phyloP scores from a whole-genome alignment of 176 grass and related monocot species.

The Oryza nivara region DNA sequence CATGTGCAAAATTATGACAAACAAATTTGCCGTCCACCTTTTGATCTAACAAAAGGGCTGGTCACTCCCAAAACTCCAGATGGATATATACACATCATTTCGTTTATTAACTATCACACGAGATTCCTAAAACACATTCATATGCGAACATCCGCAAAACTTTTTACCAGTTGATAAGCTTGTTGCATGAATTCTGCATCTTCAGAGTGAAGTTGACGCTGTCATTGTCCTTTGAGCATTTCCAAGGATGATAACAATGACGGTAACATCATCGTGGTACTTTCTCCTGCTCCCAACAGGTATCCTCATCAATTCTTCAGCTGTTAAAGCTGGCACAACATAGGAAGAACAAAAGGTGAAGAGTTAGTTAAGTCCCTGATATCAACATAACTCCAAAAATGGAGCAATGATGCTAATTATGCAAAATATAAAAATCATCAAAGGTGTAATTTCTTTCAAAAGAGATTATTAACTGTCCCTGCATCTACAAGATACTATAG shows the following conservation, averaged over 20 bases:
- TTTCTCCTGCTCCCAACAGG: slow-evolving; percentile 90
- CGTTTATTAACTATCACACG: slow-evolving; percentile 41
- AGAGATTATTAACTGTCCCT: not conserved
- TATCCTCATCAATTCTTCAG: slow-evolving; percentile 79
- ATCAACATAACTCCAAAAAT: slow-evolving; percentile 3
- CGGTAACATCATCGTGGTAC: slow-evolving; percentile 91
- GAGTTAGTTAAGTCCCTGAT: slow-evolving; percentile 3
- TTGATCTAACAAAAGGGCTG: slow-evolving; percentile 27
- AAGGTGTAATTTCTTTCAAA: not conserved
- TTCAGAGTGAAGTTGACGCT: slow-evolving; percentile 74
- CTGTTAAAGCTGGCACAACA: slow-evolving; percentile 67
- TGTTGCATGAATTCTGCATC: slow-evolving; percentile 13
- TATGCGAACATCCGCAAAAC: slow-evolving; percentile 35
- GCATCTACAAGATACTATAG: not conserved
- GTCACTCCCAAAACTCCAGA: slow-evolving; percentile 20
- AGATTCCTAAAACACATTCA: slow-evolving; percentile 8
- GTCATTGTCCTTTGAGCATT: slow-evolving; percentile 76
- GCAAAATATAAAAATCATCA: not conserved
- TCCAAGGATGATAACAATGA: slow-evolving; percentile 89
- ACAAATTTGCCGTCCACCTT: slow-evolving; percentile 28
- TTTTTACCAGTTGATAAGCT: slow-evolving; percentile 21
- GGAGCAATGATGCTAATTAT: not conserved
- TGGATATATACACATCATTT: slow-evolving; percentile 32
- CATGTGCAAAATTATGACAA: slow-evolving; percentile 19
- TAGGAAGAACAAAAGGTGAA: not conserved